Base-by-base conservation (phyloP, 345 rosid genomes). In the Camelina neglecta region DNA sequence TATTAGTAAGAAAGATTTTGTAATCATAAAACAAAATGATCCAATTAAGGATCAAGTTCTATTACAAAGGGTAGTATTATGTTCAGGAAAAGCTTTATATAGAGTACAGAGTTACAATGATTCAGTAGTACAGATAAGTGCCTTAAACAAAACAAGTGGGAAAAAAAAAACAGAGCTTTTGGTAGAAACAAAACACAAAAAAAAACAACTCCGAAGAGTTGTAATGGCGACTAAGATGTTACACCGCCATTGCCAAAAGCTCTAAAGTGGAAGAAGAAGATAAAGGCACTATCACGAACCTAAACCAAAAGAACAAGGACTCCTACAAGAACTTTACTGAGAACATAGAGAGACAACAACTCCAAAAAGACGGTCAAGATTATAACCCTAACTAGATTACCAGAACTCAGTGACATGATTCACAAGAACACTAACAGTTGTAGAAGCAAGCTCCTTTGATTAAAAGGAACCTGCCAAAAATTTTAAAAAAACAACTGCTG, bases 391-490 rank as follows among this genome's bases (percentile, higher is more conserved):
- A 54, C 45, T 45, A 71, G 73, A 71, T 72, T 5, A 67, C 79
- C 84, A 80, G 81, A 83, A 83, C 86, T 81, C 78, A 76, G 80
- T 49, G 26, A 5, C 49, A 12, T 2, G 49, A 44, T 82, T 84
- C 85, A 76, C 85, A 74, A 71, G 84, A 71, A 81, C 42, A 89
- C 70, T 13, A 35, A 13, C 74, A 67, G 74, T 11, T 68, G 78
- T 79, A 50, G 65, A 79, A 79, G 84, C 95, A 89, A 85, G 44
- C 73, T 81, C 75, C 87, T 68, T 45, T 68, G 70, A 54, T 16
- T 33, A 38, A 62, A 71, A 6, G 79, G 81, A 82, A 80, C 79
- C 95, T 77, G 93, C 57, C 20, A 87, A 92, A 91, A 89, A 76
- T n/a, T 23, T n/a, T 64, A 4, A 60, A 51, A 60, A 60, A 81